Base-by-base conservation (phyloP, 345 rosid species). In the Acer negundo region DNA sequence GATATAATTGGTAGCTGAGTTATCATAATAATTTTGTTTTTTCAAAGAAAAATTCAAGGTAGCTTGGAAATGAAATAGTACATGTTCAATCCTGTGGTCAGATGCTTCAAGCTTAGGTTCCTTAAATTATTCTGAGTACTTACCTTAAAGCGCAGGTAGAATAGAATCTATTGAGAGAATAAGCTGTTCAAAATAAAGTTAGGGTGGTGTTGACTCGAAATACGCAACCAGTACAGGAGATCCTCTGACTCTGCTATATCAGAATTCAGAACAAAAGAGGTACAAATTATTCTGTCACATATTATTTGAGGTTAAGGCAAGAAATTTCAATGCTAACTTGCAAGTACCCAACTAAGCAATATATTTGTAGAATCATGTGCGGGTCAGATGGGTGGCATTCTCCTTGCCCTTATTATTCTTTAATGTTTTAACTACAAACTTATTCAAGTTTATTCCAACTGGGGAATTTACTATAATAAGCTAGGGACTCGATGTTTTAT, bases 231-330 rank as follows among this genome's bases (percentile, higher is more conserved):
- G 28, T n/a, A 19, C 53, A 67, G n/a, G 26, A 8, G 42, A 67
- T 13, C 70, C 70, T 67, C 70, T 7, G 17, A 67, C 42, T 15
- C 31, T 35, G 26, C 70, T 35, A 7, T 67, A 67, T 40, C 69
- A 35, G 3, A 31, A 35, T 16, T 40, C 69, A 35, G 3, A 31
- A 35, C 55, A 66, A 66, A 66, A 19, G 22, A 17, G 5, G 47
- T 66, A 31, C 19, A 65, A 65, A 65, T n/a, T 67, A 10, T 24
- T n/a, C 1, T 44, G 55, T 12, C 15, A 20, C 51, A 42, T 67
- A 15, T 4, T 44, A 22, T 44, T 10, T 20, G 31, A 67, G 28
- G 19, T 67, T 35, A 20, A 67, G 51, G 7, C 47, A 42, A 67
- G 12, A 65, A 38, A 19, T 67, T 12, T 3, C 15, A n/a, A 6